Percentiles rank a stretch among this genome's conserved stretches.
phyloP scores from a whole-genome alignment of 1,284 basidiomycete species.

The Tilletia horrida region DNA sequence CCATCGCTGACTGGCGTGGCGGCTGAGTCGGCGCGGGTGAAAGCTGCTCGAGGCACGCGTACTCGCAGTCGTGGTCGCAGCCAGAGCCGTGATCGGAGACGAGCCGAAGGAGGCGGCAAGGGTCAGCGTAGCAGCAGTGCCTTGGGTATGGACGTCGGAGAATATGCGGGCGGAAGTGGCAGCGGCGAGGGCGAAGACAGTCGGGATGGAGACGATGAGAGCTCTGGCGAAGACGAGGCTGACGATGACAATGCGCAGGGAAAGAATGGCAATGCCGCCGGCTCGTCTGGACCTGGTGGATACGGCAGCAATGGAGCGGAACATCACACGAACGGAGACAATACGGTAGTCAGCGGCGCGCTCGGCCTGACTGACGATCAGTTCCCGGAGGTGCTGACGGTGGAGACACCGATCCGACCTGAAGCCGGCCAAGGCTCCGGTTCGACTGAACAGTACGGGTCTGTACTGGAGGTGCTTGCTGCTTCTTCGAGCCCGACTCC shows the following conservation, averaged over 20 bases:
- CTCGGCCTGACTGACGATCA: constrained; percentile 13
- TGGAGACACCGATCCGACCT: constrained; percentile 18
- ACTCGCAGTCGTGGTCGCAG: background rate
- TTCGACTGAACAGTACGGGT: background rate
- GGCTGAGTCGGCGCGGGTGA: background rate
- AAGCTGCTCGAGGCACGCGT: no score
- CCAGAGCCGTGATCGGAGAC: background rate
- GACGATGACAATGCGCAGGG: constrained; percentile 15
- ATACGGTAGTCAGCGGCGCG: background rate
- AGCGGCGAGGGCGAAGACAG: constrained; percentile 25
- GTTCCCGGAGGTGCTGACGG: constrained; percentile 5
- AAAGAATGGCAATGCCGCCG: constrained; percentile 9
- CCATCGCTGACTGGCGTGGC: background rate
- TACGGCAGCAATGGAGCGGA: constrained; percentile 15
- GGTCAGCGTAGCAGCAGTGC: background rate
- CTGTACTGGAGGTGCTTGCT: background rate
- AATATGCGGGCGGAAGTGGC: background rate
- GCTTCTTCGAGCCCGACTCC: background rate
- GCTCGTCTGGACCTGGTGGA: background rate
- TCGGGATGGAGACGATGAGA: constrained; percentile 45
- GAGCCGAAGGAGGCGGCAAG: background rate
- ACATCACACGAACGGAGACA: background rate
- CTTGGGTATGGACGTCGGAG: constrained; percentile 4
- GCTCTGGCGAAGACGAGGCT: constrained; percentile 30
- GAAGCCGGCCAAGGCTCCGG: constrained; percentile 21